Evolutionary conservation across 2,329 filamentous ascomycete genomes (phyloP).

Genomic region (Tolypocladium nubicola): DNA sequence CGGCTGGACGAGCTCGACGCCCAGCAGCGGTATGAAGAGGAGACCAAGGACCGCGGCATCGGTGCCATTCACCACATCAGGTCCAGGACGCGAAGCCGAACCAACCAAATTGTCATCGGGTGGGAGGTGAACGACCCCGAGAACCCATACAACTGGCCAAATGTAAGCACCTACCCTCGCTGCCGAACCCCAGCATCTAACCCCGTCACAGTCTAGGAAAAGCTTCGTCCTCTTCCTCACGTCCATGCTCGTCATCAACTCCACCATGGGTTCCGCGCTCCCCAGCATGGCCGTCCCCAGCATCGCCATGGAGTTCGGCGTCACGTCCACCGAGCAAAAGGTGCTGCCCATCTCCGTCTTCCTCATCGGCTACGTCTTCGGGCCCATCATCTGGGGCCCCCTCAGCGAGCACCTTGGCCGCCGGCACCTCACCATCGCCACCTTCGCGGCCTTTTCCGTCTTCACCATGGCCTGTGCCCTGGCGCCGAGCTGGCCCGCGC

Average conservation of each 20-base stretch:
- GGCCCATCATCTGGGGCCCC: conserved; percentile 52
- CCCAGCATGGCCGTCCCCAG: conserved; percentile 51
- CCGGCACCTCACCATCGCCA: conserved; percentile 27
- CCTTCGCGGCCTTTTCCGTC: conserved; percentile 33
- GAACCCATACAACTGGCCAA: conserved; percentile 43
- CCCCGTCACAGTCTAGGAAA: conserved; percentile 37
- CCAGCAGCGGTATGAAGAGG: conserved; percentile 27
- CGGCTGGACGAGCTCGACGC: conserved; percentile 28
- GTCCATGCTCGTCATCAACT: conserved; percentile 54
- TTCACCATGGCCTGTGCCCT: conserved; percentile 44
- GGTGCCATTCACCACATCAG: conserved; percentile 22
- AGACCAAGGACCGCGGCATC: conserved; percentile 25
- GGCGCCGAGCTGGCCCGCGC: conserved; percentile 35
- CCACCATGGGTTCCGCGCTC: conserved; percentile 54
- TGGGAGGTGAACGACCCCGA: conserved; percentile 38
- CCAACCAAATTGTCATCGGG: conserved; percentile 25
- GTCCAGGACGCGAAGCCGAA: conserved; percentile 20
- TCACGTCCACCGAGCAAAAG: conserved; percentile 33
- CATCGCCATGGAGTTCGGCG: conserved; percentile 45
- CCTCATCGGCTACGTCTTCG: conserved; percentile 53
- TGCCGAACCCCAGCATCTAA: not conserved
- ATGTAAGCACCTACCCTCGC: conserved; percentile 12
- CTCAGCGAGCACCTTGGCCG: conserved; percentile 54
- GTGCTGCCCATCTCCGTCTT: conserved; percentile 53
- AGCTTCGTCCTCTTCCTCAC: conserved; percentile 40